These are phyloP conservation scores for Mycena olivaceomarginata DNA, from an alignment of 768 basidiomycete genomes.

Conservation along the genomic window DNA sequence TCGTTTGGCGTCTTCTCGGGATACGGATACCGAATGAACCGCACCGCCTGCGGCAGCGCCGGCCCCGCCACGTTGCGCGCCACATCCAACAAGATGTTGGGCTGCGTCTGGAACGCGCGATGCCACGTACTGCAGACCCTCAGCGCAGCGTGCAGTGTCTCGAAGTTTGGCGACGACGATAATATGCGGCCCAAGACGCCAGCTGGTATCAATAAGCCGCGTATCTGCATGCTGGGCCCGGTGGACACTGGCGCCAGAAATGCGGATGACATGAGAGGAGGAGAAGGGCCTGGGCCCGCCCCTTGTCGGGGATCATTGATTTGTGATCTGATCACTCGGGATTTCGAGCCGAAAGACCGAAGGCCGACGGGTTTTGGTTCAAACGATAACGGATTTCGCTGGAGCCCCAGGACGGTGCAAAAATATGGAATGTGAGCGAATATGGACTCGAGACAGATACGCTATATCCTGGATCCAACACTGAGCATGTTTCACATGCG, in stretches of 20 bases:
- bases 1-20: slow-evolving; percentile 38
- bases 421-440: too few species aligned
- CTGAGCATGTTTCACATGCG: too few species aligned
- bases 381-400: too few species aligned
- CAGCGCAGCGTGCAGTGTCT: slow-evolving; percentile 24
- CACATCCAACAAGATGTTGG: slow-evolving; percentile 10
- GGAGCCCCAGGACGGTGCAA: too few species aligned
- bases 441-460: too few species aligned
- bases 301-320: too few species aligned
- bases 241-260: slow-evolving; percentile 26
- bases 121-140: slow-evolving; percentile 36
- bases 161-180: slow-evolving; percentile 31
- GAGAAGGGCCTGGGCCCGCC: neutral
- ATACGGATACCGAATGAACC: slow-evolving; percentile 41
- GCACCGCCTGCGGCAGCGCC: slow-evolving; percentile 37
- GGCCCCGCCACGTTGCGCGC: slow-evolving; percentile 35
- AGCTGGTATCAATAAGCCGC: neutral
- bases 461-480: too few species aligned
- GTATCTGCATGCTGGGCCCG: slow-evolving; percentile 8
- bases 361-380: too few species aligned
- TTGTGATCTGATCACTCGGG: too few species aligned
- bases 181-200: slow-evolving; percentile 28
- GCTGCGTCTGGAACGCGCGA: slow-evolving; percentile 24
- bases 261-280: slow-evolving; percentile 27
- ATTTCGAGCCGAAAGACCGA: too few species aligned